Base-by-base conservation (phyloP, 352 stramenopile species). In the Phytophthora parvispora region DNA sequence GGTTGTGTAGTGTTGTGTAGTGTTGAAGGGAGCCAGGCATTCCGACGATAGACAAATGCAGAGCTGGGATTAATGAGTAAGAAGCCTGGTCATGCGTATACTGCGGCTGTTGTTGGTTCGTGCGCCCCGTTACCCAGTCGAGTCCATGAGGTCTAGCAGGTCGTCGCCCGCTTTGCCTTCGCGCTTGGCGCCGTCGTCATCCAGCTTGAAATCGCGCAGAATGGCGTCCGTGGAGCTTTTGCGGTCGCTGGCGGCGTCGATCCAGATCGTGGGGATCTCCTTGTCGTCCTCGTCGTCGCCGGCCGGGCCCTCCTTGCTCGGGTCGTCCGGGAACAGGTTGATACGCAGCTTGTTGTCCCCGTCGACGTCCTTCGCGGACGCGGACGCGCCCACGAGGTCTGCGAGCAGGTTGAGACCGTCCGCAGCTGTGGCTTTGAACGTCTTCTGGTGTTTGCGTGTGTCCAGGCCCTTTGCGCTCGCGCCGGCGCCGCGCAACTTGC, bases 141-240 rank as follows among this genome's bases (percentile, higher is more conserved):
- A 87, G 74, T 97, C 93, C 90, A 98, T 96, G 60, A 98, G 84
- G 27, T 93, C 83, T 2, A 98, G 84, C 57, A 98, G 53, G 62
- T 97, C 89, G 62, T 97, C 88, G 13, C 78, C 74, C 10, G 29
- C 69, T 79, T 82, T 91, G 25, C 58, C 64, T 25, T 90, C 82
- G 15, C 69, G 67, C 50, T 87, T 76, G 22, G 64, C 71, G 13
- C 40, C 67, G n/a, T 86, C 78, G 45, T 76, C 76, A 22, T 86
- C 86, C 8, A 90, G 52, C 54, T 89, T 86, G 52, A 97, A 81
- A 43, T 93, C 86, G 49, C 77, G 72, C 7, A 94, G 61, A 5
- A 95, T 70, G 22, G 69, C 62, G 13, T 85, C 66, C 0, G 84
- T 71, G 31, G 56, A 81, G 25, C 69, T 70, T 59, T 95, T 95